These are phyloP conservation scores for Penicillium pancosmium DNA, from an alignment of 495 filamentous ascomycete genomes.

Conservation along the genomic window DNA sequence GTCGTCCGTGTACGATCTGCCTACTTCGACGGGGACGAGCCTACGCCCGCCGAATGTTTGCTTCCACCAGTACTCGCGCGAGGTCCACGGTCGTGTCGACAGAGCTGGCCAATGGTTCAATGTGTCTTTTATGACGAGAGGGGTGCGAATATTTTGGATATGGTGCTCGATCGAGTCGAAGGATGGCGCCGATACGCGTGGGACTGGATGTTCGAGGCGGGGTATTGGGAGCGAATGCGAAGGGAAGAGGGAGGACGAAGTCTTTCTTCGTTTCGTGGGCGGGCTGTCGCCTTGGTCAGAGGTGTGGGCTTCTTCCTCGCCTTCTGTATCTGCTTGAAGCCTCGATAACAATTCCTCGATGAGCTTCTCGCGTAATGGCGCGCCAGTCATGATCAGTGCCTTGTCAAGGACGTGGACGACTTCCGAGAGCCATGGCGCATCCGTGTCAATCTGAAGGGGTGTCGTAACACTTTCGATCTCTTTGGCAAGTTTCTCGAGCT, in stretches of 20 bases:
- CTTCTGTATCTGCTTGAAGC: constrained; percentile 31
- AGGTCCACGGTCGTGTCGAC: constrained; percentile 68
- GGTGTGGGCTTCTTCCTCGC: background rate
- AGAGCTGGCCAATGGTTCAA: constrained; percentile 78
- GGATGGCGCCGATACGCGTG: constrained; percentile 42
- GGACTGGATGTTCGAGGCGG: constrained; percentile 38
- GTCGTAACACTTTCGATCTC: constrained; percentile 10
- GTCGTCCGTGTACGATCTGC: constrained; percentile 82
- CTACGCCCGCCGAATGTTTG: constrained; percentile 76
- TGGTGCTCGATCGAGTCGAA: constrained; percentile 68
- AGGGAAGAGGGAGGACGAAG: constrained; percentile 44
- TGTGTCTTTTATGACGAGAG: constrained; percentile 69
- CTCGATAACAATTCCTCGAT: constrained; percentile 50
- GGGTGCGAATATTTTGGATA: constrained; percentile 54
- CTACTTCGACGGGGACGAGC: constrained; percentile 88
- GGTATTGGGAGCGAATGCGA: constrained; percentile 37
- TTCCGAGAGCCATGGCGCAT: constrained; percentile 36
- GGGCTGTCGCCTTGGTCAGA: constrained; percentile 1
- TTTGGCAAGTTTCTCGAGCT: constrained; percentile 18
- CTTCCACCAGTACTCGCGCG: constrained; percentile 71
- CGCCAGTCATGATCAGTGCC: constrained; percentile 81
- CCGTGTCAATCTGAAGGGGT: constrained; percentile 10
- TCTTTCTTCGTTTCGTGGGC: constrained; percentile 37
- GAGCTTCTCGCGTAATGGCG: constrained; percentile 61
- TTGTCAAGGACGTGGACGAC: constrained; percentile 73